Percentiles rank a stretch among this genome's conserved stretches.
Evolutionary conservation across 2,329 filamentous ascomycete species (phyloP).

Genomic region (Aspergillus candidus): DNA sequence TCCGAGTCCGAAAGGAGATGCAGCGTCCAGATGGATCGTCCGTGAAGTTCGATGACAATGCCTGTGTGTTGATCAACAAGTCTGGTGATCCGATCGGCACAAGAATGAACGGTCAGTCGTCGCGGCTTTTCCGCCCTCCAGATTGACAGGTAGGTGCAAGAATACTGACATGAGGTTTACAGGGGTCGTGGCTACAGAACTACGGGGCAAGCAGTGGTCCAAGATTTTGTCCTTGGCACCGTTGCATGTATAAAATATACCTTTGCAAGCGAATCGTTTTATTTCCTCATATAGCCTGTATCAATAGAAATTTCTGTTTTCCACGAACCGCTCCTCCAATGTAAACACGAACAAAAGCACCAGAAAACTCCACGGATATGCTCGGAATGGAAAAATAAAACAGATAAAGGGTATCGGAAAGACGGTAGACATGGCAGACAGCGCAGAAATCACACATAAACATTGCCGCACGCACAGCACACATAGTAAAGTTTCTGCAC

Average conservation of each 20-base stretch:
- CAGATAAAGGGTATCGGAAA: slow-evolving; percentile 27
- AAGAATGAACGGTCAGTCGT: slow-evolving; percentile 66
- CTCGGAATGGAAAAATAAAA: slow-evolving; percentile 4
- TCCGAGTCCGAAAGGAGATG: slow-evolving; percentile 81
- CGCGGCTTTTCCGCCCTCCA: background rate
- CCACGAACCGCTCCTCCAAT: slow-evolving; percentile 14
- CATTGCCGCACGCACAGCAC: slow-evolving; percentile 87
- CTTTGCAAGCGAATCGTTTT: slow-evolving; percentile 25
- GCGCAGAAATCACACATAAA: slow-evolving; percentile 50
- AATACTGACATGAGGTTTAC: slow-evolving; percentile 19
- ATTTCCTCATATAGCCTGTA: slow-evolving; percentile 22
- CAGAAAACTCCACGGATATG: slow-evolving; percentile 13
- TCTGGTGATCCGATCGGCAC: slow-evolving; percentile 90
- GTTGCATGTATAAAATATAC: slow-evolving; percentile 58
- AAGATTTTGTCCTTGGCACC: slow-evolving; percentile 96
- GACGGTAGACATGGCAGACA: slow-evolving; percentile 13
- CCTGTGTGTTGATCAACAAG: slow-evolving; percentile 96
- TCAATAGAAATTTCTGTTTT: slow-evolving; percentile 22
- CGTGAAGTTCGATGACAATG: slow-evolving; percentile 94
- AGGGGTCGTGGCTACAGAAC: slow-evolving; percentile 81
- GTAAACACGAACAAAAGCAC: slow-evolving; percentile 8
- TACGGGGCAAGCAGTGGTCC: slow-evolving; percentile 91
- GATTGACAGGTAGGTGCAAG: background rate
- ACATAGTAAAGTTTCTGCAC: slow-evolving; percentile 83
- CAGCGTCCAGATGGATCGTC: slow-evolving; percentile 84